Conservation (phyloP, 345 rosid genomes). For the Adansonia digitata region DNA sequence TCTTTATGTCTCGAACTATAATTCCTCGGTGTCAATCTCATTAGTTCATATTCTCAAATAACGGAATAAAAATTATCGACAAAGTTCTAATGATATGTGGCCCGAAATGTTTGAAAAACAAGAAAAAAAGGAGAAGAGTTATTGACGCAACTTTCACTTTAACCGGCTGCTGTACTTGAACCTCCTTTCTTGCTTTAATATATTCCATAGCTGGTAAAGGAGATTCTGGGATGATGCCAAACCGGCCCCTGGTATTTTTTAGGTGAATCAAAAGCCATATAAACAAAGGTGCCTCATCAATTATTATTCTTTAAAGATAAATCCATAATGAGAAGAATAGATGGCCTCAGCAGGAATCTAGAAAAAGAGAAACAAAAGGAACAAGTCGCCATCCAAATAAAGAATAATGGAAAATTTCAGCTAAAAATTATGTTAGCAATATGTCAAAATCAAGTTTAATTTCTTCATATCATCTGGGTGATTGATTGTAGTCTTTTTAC, state of each 20-base stretch:
- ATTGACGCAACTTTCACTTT: constrained; percentile 53
- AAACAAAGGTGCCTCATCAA: constrained; percentile 58
- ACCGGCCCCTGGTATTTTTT: constrained; percentile 26
- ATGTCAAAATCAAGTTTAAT: constrained; percentile 29
- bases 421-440: constrained; percentile 31
- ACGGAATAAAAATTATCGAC: constrained; percentile 31
- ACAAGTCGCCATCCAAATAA: constrained; percentile 34
- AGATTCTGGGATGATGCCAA: constrained; percentile 62
- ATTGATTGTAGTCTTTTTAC: constrained; percentile 5
- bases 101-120: constrained; percentile 77
- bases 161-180: constrained; percentile 50
- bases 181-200: constrained; percentile 41
- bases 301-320: constrained; percentile 51
- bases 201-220: constrained; percentile 51
- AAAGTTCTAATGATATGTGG: constrained; percentile 41
- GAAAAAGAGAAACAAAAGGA: constrained; percentile 40
- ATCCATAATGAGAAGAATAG: constrained; percentile 38
- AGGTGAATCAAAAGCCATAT: constrained; percentile 50
- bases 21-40: constrained; percentile 23
- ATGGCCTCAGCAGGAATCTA: constrained; percentile 43
- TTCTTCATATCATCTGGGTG: background rate
- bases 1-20: constrained; percentile 16
- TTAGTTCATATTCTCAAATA: constrained; percentile 27
- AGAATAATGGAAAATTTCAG: constrained; percentile 14
- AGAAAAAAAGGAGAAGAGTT: constrained; percentile 52